A percentile compares a stretch with the other conserved stretches of the same genome.
Evolutionary conservation across 371 early-diverging fungal genomes (phyloP).

Genomic region (Mortierella sp.): DNA sequence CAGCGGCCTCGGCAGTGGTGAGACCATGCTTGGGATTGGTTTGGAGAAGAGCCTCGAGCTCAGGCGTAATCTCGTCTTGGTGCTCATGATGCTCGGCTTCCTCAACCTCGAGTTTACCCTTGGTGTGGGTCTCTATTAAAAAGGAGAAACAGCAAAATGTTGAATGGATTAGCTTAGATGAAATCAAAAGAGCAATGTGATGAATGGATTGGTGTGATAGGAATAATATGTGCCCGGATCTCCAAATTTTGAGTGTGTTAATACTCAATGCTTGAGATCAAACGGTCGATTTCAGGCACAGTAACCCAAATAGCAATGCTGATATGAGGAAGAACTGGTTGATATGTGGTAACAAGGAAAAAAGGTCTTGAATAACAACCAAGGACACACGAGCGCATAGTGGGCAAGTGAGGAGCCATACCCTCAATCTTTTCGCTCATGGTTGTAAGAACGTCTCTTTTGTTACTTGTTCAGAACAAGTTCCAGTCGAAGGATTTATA

Average conservation of each 20-base stretch:
- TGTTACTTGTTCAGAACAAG: conserved; percentile 12
- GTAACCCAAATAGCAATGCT: background rate
- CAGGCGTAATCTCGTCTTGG: conserved; percentile 75
- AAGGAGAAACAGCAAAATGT: background rate
- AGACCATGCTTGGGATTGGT: conserved; percentile 78
- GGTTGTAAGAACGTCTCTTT: conserved; percentile 3
- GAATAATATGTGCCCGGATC: conserved; percentile 3
- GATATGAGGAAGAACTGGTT: no score
- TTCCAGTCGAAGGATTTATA: conserved; percentile 5
- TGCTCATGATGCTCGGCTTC: conserved; percentile 76
- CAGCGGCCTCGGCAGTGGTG: conserved; percentile 66
- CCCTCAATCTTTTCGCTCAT: conserved; percentile 54
- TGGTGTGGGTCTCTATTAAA: conserved; percentile 25
- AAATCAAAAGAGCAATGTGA: background rate
- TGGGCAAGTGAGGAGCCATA: conserved; percentile 10
- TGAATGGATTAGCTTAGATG: background rate
- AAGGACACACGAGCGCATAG: background rate
- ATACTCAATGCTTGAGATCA: no score
- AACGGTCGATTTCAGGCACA: background rate
- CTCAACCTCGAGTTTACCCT: conserved; percentile 57
- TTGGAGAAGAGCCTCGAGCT: conserved; percentile 77
- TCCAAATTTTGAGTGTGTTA: background rate
- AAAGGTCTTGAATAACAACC: background rate
- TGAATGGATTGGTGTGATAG: background rate
- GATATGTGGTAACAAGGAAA: background rate